phyloP scores from a whole-genome alignment of 371 early-diverging fungal genomes.

The Haplosporangium sp. region DNA sequence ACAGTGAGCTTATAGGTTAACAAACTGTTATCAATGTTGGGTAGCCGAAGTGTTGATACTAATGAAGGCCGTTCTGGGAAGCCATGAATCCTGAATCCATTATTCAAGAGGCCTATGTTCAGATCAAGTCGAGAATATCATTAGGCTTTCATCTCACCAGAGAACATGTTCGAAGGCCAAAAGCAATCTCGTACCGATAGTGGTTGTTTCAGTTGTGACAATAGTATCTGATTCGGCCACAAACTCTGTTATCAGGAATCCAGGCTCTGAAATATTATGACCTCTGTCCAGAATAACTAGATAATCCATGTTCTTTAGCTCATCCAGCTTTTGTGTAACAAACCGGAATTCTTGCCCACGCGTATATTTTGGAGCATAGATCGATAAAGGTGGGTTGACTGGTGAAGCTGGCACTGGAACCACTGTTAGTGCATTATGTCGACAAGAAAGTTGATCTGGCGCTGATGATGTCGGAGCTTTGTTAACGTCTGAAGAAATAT shows the following conservation, averaged over 20 bases:
- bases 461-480: conserved; percentile 1
- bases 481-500: conserved; percentile 11
- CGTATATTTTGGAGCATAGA: background rate
- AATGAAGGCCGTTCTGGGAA: conserved; percentile 56
- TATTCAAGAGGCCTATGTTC: conserved; percentile 36
- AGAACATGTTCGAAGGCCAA: too few relatives aligned
- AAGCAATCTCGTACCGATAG: conserved; percentile 53
- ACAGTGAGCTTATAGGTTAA: conserved; percentile 70
- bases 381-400: background rate
- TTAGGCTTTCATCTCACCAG: too few relatives aligned
- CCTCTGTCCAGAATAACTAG: conserved; percentile 61
- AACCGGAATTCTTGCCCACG: conserved; percentile 36
- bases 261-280: conserved; percentile 37
- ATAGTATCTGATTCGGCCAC: conserved; percentile 53
- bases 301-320: conserved; percentile 42
- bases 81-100: conserved; percentile 52
- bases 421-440: conserved; percentile 18
- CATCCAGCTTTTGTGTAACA: conserved; percentile 23
- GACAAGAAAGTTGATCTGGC: conserved; percentile 22
- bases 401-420: conserved; percentile 43
- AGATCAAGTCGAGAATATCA: background rate
- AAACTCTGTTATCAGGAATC: conserved; percentile 68
- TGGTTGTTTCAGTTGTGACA: conserved; percentile 59
- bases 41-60: conserved; percentile 66
- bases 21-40: conserved; percentile 71